Conservation (phyloP, 2,329 filamentous ascomycete species). For the Colletotrichum godetiae region DNA sequence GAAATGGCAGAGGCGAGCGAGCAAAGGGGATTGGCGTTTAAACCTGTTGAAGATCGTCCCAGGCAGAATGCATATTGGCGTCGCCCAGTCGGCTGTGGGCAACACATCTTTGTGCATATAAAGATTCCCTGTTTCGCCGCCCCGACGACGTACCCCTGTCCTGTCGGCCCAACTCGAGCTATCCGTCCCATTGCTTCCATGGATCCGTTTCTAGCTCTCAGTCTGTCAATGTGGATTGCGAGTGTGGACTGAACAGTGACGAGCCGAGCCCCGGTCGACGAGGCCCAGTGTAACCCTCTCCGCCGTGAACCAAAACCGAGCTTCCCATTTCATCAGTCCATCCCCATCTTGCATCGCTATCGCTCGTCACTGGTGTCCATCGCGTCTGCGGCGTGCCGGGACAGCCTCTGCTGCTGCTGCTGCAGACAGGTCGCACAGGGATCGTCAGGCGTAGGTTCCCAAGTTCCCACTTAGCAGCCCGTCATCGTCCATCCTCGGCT, state of each 20-base stretch:
- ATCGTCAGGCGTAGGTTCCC: slow-evolving; percentile 20
- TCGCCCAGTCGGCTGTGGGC: slow-evolving; percentile 19
- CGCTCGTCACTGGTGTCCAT: slow-evolving; percentile 10
- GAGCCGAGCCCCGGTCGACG: slow-evolving; percentile 20
- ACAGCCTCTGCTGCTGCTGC: background rate
- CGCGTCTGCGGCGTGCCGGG: background rate
- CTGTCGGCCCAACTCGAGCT: slow-evolving; percentile 30
- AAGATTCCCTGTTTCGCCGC: slow-evolving; percentile 36
- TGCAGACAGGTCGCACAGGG: slow-evolving; percentile 10
- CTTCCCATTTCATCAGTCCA: slow-evolving; percentile 25
- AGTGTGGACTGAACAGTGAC: background rate
- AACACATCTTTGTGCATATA: slow-evolving; percentile 34
- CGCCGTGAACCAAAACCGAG: slow-evolving; percentile 6
- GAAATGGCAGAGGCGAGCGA: background rate
- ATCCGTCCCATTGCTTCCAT: slow-evolving; percentile 20
- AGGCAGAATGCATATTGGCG: slow-evolving; percentile 28
- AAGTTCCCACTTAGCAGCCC: background rate
- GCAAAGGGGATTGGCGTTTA: slow-evolving; percentile 35
- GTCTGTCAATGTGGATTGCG: background rate
- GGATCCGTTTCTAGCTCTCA: slow-evolving; percentile 11
- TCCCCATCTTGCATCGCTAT: slow-evolving; percentile 27
- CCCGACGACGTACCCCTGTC: slow-evolving; percentile 27
- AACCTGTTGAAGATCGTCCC: slow-evolving; percentile 35
- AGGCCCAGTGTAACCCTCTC: slow-evolving; percentile 13
- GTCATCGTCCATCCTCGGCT: slow-evolving; percentile 22